Evolutionary conservation across 192 early-diverging fungal genomes (phyloP), one percentile per base, ranked within the genome.

Genomic region (Dimargaris cristalligena): DNA sequence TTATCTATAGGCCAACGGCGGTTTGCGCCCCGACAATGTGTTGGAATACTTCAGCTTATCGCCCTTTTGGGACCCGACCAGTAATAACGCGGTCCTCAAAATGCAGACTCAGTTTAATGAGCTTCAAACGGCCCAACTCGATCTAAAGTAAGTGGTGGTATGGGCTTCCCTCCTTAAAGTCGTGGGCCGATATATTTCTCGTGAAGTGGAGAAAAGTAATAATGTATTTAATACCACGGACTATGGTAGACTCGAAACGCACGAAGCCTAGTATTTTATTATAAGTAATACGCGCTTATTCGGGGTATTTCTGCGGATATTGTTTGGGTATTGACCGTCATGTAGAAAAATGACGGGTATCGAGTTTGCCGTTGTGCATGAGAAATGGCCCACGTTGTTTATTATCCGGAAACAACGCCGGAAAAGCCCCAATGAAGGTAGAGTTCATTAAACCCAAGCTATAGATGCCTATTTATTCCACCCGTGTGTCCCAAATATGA

Each of bases 61-160:
- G 22, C 84, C 87, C 3, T 89, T 89, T 68, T 89, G 87, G 84
- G 87, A 89, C 61, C 66, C 79, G 16, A 73, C 80, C 26, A 81
- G 84, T 71, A 89, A 87, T 64, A 89, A 89, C 62, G 80, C 80
- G 2, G 73, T 80, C n/a, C 64, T 89, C 3, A 70, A 75, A 59
- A 89, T 89, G 87, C 87, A 89, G 59, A 89, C 85, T 32, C 83
- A 84, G 65, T 86, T 79, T 69, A 89, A 86, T 58, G 85, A 83
- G 34, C 62, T 89, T 28, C 66, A 75, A 61, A 77, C 59, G 63
- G 57, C 34, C 18, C 35, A 65, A 58, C 64, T 71, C 65, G 79
- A 66, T 59, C 67, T 62, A 63, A 63, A 44, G 41, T 71, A 66
- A 22, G 44, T 58, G 2, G 50, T 18, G 14, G 14, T 46, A n/a